Percentiles rank a stretch among this genome's conserved stretches.
These are phyloP conservation scores for Sarocladium oryzae DNA, from an alignment of 2,329 filamentous ascomycete species.

Conservation along the genomic window DNA sequence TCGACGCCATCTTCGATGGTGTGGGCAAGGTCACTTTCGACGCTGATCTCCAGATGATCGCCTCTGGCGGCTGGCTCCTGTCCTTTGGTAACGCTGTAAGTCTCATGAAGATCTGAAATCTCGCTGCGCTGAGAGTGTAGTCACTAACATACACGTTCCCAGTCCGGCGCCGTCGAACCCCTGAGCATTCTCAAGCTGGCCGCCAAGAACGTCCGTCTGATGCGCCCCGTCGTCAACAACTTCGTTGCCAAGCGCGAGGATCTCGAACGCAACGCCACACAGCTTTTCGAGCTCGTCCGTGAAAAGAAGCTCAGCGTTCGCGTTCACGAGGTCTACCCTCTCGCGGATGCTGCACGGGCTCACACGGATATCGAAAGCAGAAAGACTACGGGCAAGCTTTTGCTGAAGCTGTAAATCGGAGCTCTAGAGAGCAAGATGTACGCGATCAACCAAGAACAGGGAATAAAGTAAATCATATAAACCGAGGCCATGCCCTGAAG, in stretches of 20 bases:
- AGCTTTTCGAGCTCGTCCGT: constrained; percentile 67
- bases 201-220: constrained; percentile 69
- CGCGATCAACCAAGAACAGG: not conserved
- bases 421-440: no score
- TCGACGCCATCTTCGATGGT: constrained; percentile 75
- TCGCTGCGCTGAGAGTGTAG: not conserved
- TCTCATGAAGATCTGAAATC: constrained; percentile 10
- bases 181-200: constrained; percentile 49
- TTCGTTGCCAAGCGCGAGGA: constrained; percentile 68
- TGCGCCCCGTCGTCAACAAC: constrained; percentile 66
- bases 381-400: constrained; percentile 76
- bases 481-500: no score
- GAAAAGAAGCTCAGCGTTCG: constrained; percentile 64
- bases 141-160: not conserved
- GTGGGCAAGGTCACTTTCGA: constrained; percentile 85
- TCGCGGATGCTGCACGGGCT: constrained; percentile 65
- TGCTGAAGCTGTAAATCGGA: constrained; percentile 49
- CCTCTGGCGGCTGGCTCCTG: constrained; percentile 69
- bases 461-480: no score
- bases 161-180: constrained; percentile 68
- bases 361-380: constrained; percentile 75
- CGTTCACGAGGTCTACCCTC: constrained; percentile 70
- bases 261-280: constrained; percentile 60
- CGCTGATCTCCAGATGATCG: constrained; percentile 64
- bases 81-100: constrained; percentile 75